These are phyloP conservation scores for Claviceps fusiformis DNA, from an alignment of 2,329 filamentous ascomycete species.

Conservation along the genomic window DNA sequence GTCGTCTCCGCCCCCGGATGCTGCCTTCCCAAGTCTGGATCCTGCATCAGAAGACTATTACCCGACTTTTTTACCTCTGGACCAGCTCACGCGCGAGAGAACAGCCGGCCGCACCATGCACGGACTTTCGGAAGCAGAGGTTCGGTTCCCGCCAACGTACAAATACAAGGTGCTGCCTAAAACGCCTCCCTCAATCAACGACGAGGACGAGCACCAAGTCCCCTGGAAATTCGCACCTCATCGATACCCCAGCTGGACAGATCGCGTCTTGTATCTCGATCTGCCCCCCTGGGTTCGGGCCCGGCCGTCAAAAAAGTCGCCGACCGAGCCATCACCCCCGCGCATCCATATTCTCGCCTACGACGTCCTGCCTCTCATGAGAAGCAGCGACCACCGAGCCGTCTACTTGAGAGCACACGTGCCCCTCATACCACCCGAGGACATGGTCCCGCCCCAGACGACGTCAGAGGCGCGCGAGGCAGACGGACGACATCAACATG, in stretches of 20 bases:
- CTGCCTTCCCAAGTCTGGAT: slow-evolving; percentile 48
- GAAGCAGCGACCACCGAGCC: slow-evolving; percentile 77
- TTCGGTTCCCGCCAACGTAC: slow-evolving; percentile 84
- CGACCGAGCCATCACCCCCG: slow-evolving; percentile 8
- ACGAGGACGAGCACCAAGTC: slow-evolving; percentile 20
- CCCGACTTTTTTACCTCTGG: slow-evolving; percentile 51
- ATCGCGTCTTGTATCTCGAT: slow-evolving; percentile 70
- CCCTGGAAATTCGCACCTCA: slow-evolving; percentile 65
- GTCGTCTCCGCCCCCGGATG: slow-evolving; percentile 44
- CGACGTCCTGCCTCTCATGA: slow-evolving; percentile 60
- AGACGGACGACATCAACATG: neutral
- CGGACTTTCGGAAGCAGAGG: slow-evolving; percentile 57
- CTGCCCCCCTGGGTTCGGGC: slow-evolving; percentile 37
- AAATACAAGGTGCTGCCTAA: slow-evolving; percentile 51
- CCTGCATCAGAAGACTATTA: slow-evolving; percentile 47
- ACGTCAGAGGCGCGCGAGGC: neutral
- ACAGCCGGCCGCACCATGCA: slow-evolving; percentile 59
- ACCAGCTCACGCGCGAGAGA: slow-evolving; percentile 69
- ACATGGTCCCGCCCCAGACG: slow-evolving; percentile 23
- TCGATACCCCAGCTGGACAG: slow-evolving; percentile 87
- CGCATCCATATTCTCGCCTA: slow-evolving; percentile 50
- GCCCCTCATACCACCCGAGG: slow-evolving; percentile 37
- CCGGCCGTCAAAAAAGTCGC: slow-evolving; percentile 17
- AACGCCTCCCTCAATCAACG: slow-evolving; percentile 10
- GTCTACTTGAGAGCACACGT: slow-evolving; percentile 61